Percentiles rank a stretch among this genome's conserved stretches.
These are phyloP conservation scores for Aspergillus wentii DNA, from an alignment of 495 filamentous ascomycete species.

Conservation along the genomic window DNA sequence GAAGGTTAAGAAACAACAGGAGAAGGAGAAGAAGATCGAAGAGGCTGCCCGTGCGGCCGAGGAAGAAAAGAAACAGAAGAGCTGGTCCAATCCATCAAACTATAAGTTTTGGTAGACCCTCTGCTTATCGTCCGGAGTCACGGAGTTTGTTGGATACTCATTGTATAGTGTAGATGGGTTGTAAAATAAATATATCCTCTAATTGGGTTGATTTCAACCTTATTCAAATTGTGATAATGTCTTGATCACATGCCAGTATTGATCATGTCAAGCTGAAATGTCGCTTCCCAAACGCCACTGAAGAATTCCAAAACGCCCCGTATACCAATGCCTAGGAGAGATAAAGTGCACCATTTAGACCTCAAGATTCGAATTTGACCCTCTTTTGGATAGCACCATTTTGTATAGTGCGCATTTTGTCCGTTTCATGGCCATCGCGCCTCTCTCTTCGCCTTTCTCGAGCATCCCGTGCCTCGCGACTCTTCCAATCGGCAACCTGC, in stretches of 20 bases:
- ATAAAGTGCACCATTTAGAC: background rate
- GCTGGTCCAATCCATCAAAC: slow-evolving; percentile 45
- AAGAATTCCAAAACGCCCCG: slow-evolving; percentile 1
- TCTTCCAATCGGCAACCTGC: slow-evolving; percentile 81
- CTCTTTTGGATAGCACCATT: slow-evolving; percentile 35
- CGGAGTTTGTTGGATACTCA: slow-evolving; percentile 29
- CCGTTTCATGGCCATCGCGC: slow-evolving; percentile 39
- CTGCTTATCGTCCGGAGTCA: slow-evolving; percentile 26
- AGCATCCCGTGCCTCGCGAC: slow-evolving; percentile 78
- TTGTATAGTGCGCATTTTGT: slow-evolving; percentile 26
- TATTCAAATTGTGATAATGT: slow-evolving; percentile 5
- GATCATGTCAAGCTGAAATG: too few relatives aligned
- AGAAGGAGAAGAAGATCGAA: slow-evolving; percentile 56
- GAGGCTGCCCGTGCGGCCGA: slow-evolving; percentile 35
- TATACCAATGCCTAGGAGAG: background rate
- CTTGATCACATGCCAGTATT: slow-evolving; percentile 7
- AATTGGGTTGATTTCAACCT: slow-evolving; percentile 5
- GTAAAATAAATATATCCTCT: slow-evolving; percentile 21
- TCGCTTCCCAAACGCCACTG: slow-evolving; percentile 11
- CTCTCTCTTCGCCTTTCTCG: slow-evolving; percentile 66
- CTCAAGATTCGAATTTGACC: slow-evolving; percentile 38
- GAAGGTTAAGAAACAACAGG: slow-evolving; percentile 61
- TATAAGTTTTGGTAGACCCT: slow-evolving; percentile 44
- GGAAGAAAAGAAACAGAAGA: slow-evolving; percentile 49
- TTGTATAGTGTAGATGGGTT: slow-evolving; percentile 28